These are phyloP conservation scores for Phytophthora pinifolia DNA, from an alignment of 352 stramenopile genomes.

Conservation along the genomic window DNA sequence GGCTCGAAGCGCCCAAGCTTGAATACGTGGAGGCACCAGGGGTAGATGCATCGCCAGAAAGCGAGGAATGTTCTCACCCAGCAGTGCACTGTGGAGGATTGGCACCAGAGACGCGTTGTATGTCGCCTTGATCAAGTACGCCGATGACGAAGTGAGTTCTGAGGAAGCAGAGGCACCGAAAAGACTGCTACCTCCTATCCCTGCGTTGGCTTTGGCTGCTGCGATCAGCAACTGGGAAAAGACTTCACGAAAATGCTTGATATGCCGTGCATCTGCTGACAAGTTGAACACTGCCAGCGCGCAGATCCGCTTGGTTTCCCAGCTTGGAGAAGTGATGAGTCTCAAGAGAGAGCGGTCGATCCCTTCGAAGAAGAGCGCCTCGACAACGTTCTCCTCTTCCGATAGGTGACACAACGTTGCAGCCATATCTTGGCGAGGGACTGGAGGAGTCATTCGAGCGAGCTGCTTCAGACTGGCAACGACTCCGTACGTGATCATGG, in stretches of 20 bases:
- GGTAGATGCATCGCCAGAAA: constrained; percentile 54
- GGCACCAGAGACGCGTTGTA: constrained; percentile 68
- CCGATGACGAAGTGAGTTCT: constrained; percentile 21
- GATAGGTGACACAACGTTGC: constrained; percentile 69
- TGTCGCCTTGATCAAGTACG: constrained; percentile 64
- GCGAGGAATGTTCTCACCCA: constrained; percentile 66
- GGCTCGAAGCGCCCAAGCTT: constrained; percentile 48
- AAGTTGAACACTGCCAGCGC: constrained; percentile 72
- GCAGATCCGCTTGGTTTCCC: constrained; percentile 73
- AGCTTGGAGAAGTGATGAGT: constrained; percentile 41
- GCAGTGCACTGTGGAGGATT: constrained; percentile 54
- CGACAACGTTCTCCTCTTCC: constrained; percentile 54
- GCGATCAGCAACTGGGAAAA: constrained; percentile 61
- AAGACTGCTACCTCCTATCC: constrained; percentile 19
- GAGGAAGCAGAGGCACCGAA: constrained; percentile 5
- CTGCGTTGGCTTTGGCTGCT: constrained; percentile 18
- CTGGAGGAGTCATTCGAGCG: constrained; percentile 29
- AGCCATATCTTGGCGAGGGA: constrained; percentile 56
- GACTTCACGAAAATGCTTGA: constrained; percentile 67
- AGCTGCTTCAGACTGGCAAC: constrained; percentile 49
- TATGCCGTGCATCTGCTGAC: constrained; percentile 49
- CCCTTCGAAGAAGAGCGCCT: constrained; percentile 68
- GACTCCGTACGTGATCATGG: constrained; percentile 55
- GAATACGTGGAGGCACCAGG: constrained; percentile 35
- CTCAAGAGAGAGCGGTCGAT: constrained; percentile 61